Conservation (phyloP, 768 basidiomycete species). For the Termitomyces sp. region DNA sequence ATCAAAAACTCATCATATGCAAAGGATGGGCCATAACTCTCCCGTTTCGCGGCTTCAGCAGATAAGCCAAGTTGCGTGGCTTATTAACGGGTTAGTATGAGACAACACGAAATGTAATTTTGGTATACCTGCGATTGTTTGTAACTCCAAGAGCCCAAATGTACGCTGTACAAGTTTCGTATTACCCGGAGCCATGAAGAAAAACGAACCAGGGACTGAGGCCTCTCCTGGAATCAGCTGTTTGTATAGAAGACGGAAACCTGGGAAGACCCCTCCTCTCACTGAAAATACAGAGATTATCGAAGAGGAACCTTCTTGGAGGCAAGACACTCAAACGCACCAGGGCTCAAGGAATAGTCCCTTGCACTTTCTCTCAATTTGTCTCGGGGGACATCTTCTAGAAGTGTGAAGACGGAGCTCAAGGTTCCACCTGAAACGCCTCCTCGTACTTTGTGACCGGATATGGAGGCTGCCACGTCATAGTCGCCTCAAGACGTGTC, state of each 20-base stretch:
- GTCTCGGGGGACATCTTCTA: constrained; percentile 33
- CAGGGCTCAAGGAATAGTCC: constrained; percentile 2
- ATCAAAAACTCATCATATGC: constrained; percentile 68
- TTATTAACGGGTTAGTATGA: background rate
- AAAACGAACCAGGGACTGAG: constrained; percentile 28
- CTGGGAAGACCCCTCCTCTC: constrained; percentile 12
- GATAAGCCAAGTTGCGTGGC: background rate
- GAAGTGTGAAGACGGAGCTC: constrained; percentile 26
- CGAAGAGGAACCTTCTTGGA: background rate
- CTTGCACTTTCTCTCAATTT: constrained; percentile 23
- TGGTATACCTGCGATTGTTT: constrained; percentile 18
- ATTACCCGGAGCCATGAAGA: constrained; percentile 37
- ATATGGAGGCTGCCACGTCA: constrained; percentile 50
- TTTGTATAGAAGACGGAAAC: constrained; percentile 28
- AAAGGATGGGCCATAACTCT: constrained; percentile 65
- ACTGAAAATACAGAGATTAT: background rate
- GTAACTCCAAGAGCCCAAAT: constrained; percentile 36
- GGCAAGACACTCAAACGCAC: background rate
- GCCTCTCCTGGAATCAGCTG: constrained; percentile 30
- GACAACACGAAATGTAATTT: background rate
- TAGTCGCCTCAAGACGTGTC: constrained; percentile 12
- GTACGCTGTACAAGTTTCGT: constrained; percentile 39
- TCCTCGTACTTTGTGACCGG: constrained; percentile 41
- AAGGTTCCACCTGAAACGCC: constrained; percentile 65
- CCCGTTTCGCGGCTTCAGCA: constrained; percentile 11